These are phyloP conservation scores for Erysimum cheiranthoides DNA, from an alignment of 345 rosid genomes.

Conservation along the genomic window DNA sequence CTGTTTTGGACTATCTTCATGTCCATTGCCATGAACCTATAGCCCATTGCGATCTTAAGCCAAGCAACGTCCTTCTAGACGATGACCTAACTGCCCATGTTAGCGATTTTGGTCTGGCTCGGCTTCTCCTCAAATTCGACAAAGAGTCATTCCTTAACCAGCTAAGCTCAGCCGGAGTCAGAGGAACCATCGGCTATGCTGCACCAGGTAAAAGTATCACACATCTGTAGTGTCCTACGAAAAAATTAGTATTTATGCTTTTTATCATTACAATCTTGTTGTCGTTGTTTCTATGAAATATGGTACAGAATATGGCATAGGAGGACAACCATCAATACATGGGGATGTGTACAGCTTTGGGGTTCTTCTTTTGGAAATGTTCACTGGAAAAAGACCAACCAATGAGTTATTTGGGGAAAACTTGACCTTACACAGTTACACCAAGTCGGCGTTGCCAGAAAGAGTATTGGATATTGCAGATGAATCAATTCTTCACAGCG, in stretches of 20 bases:
- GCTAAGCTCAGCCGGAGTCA: background rate
- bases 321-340: conserved; percentile 37
- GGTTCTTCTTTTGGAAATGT: conserved; percentile 14
- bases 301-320: conserved; percentile 48
- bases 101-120: conserved; percentile 40
- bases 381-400: conserved; percentile 40
- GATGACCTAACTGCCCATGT: conserved; percentile 24
- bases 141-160: background rate
- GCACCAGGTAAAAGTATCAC: conserved; percentile 29
- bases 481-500: conserved; percentile 3
- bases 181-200: conserved; percentile 33
- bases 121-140: background rate
- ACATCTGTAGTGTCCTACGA: too few species aligned
- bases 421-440: conserved; percentile 26
- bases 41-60: conserved; percentile 33
- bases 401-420: conserved; percentile 29
- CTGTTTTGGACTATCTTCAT: conserved; percentile 27
- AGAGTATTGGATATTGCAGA: conserved; percentile 22
- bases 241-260: too few species aligned
- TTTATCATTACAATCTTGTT: background rate
- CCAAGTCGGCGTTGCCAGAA: conserved; percentile 13
- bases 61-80: conserved; percentile 25
- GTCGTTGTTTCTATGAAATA: background rate
- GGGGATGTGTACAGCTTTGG: conserved; percentile 29
- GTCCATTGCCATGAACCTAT: background rate